Conservation (phyloP, 2,329 filamentous ascomycete genomes). For the Penicillium crustosum region DNA sequence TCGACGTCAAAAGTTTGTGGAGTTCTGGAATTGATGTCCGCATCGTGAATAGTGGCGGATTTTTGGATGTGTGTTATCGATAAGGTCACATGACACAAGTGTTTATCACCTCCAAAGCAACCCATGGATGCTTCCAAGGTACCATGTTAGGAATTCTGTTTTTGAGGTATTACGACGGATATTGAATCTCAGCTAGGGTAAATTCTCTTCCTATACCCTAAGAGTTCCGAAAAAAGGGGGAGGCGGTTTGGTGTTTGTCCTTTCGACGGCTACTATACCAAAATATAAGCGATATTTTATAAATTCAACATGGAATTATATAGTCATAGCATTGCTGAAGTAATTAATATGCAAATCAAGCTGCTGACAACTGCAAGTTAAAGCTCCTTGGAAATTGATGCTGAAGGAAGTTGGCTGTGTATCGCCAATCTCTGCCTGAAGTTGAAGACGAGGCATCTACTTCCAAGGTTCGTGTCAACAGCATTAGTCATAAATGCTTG, state of each 20-base stretch:
- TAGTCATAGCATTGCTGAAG: not conserved
- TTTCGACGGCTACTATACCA: not conserved
- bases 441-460: not conserved
- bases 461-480: too few species aligned
- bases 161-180: not conserved
- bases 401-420: not conserved
- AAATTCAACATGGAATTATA: not conserved
- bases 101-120: not conserved
- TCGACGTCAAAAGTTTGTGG: not conserved
- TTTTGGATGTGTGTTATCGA: slow-evolving; percentile 27
- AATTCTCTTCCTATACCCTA: too few species aligned
- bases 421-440: not conserved
- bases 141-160: not conserved
- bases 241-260: not conserved
- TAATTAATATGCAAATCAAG: too few species aligned
- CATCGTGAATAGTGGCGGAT: slow-evolving; percentile 23
- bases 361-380: not conserved
- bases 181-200: not conserved
- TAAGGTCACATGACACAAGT: slow-evolving; percentile 21
- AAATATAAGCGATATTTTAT: not conserved
- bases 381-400: too few species aligned
- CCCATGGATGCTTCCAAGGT: not conserved
- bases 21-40: slow-evolving; percentile 10
- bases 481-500: not conserved
- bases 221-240: accelerated